Evolutionary conservation across 2,329 filamentous ascomycete species (phyloP), one percentile per base, ranked within the genome.

Genomic region (Laburnicola sp.): DNA sequence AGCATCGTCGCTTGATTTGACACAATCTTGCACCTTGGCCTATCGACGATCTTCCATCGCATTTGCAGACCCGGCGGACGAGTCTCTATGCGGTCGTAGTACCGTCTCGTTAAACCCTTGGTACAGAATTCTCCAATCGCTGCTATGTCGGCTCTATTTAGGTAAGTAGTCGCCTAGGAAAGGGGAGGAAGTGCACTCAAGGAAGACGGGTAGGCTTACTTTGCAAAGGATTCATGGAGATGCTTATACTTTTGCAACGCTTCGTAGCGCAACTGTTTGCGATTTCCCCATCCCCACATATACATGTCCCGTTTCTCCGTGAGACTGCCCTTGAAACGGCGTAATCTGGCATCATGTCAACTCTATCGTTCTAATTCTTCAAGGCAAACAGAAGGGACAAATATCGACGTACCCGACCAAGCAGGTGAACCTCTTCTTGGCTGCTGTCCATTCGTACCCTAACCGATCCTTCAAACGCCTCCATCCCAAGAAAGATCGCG

Each of bases 221-320:
- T 71, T 5, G 86, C 86, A 44, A 87, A 80, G 3, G 83, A 82
- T 53, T 79, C 77, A 59, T 84, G 82, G 77, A 88, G 82, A 59
- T 81, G 74, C 39, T 74, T 72, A 70, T 88, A 84, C 63, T 87
- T 75, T n/a, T 76, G 76, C 58, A 81, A 78, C 28, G 84, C 86
- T 1, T 79, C 16, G 6, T 36, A 25, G 3, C 28, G 22, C 28
- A 46, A 22, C 11, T 43, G 22, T 25, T 25, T 32, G 30, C 37
- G 42, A n/a, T 25, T 21, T 28, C 40, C 42, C n/a, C n/a, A 27
- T 34, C 3, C 38, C 39, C 32, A 25, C 31, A 39, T 43, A 37
- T 36, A 36, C 37, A 48, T 32, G 9, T 27, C 2, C 7, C 40
- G 41, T 22, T 25, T 30, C 7, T 11, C 25, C 2, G 3, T 37